Percentiles rank a stretch among this genome's conserved stretches.
Evolutionary conservation across 805 yeast species (phyloP).

Genomic region (Diddensiella santjacobensis): DNA sequence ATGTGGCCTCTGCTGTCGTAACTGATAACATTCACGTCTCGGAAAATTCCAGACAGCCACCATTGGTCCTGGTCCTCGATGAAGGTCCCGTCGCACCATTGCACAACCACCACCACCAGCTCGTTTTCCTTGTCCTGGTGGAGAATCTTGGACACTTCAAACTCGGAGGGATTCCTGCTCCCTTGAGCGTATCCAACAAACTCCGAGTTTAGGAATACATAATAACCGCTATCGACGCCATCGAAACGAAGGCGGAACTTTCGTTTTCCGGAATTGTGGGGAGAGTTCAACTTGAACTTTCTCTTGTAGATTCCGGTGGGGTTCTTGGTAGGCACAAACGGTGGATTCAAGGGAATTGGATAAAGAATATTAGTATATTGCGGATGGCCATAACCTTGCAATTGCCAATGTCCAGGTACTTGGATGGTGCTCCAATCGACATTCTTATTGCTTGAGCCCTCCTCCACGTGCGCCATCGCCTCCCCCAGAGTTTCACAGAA

Average conservation of each 20-base stretch:
- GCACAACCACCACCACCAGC: slow-evolving; percentile 32
- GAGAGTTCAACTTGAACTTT: slow-evolving; percentile 21
- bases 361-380: slow-evolving; percentile 35
- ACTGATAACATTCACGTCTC: slow-evolving; percentile 35
- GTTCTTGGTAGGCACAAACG: slow-evolving; percentile 33
- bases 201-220: slow-evolving; percentile 33
- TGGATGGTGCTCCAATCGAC: slow-evolving; percentile 20
- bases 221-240: slow-evolving; percentile 38
- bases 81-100: slow-evolving; percentile 35
- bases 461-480: slow-evolving; percentile 11
- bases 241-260: slow-evolving; percentile 33
- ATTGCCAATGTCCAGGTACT: slow-evolving; percentile 40
- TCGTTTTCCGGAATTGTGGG: slow-evolving; percentile 10
- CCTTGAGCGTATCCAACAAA: slow-evolving; percentile 36
- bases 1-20: slow-evolving; percentile 30
- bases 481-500: slow-evolving; percentile 17
- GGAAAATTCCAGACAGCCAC: slow-evolving; percentile 40
- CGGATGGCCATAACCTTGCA: slow-evolving; percentile 36
- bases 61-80: slow-evolving; percentile 41
- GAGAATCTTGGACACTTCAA: slow-evolving; percentile 25
- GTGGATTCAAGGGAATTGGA: slow-evolving; percentile 37
- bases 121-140: slow-evolving; percentile 10
- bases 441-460: slow-evolving; percentile 13
- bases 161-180: slow-evolving; percentile 36
- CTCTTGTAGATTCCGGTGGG: slow-evolving; percentile 37